These are phyloP conservation scores for Candida glaebosa DNA, from an alignment of 805 yeast species.

Conservation along the genomic window DNA sequence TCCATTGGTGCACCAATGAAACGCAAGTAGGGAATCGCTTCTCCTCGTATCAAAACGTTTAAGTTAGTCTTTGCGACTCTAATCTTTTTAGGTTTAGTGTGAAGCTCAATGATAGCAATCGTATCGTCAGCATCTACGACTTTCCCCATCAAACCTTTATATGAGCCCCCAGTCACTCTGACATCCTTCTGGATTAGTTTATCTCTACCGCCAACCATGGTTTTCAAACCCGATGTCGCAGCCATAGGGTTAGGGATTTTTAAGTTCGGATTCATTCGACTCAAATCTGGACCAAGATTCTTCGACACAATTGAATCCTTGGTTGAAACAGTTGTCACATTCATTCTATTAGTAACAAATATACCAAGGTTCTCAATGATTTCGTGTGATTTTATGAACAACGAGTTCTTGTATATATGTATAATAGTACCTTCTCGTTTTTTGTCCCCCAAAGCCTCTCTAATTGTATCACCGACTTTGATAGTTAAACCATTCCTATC, in stretches of 20 bases:
- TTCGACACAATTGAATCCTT: slow-evolving; percentile 67
- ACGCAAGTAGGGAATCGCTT: slow-evolving; percentile 73
- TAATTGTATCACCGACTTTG: slow-evolving; percentile 88
- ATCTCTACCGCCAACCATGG: slow-evolving; percentile 71
- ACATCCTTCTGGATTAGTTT: slow-evolving; percentile 79
- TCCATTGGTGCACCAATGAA: slow-evolving; percentile 51
- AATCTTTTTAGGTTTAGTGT: slow-evolving; percentile 84
- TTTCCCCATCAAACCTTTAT: slow-evolving; percentile 92
- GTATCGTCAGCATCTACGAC: slow-evolving; percentile 92
- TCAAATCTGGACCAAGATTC: slow-evolving; percentile 60
- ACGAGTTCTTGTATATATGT: slow-evolving; percentile 76
- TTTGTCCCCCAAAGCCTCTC: slow-evolving; percentile 62
- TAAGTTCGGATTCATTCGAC: slow-evolving; percentile 81
- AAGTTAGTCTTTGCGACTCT: slow-evolving; percentile 79
- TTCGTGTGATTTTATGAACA: slow-evolving; percentile 79
- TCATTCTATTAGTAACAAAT: slow-evolving; percentile 72
- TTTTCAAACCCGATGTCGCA: slow-evolving; percentile 40
- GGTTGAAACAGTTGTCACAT: slow-evolving; percentile 80
- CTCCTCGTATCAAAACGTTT: slow-evolving; percentile 67
- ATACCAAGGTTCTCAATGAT: slow-evolving; percentile 86
- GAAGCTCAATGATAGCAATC: slow-evolving; percentile 88
- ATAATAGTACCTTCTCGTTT: slow-evolving; percentile 84
- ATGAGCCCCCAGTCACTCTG: slow-evolving; percentile 83
- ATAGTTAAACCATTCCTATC: slow-evolving; percentile 84
- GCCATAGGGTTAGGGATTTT: slow-evolving; percentile 54